phyloP scores from a whole-genome alignment of 768 basidiomycete species.

The Termitomyces sp. region DNA sequence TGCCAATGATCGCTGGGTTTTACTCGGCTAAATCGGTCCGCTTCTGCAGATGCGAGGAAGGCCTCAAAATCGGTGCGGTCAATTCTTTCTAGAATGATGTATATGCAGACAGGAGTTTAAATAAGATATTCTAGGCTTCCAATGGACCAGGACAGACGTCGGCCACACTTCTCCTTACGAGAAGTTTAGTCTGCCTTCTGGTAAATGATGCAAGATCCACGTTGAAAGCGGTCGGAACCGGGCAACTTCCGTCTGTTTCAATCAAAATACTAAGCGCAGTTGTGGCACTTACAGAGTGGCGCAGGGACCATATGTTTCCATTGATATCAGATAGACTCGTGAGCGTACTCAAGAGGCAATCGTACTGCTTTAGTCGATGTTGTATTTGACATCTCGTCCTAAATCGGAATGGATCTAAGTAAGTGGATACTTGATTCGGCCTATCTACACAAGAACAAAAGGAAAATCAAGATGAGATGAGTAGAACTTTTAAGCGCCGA shows the following conservation, averaged over 20 bases:
- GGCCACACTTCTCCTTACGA: background rate
- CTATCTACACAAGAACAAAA: background rate
- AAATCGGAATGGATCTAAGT: too few relatives aligned
- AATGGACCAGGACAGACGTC: background rate
- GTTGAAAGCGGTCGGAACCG: too few relatives aligned
- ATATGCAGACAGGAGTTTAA: background rate
- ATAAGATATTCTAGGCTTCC: background rate
- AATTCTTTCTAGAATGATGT: constrained; percentile 12
- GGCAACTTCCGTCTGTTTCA: background rate
- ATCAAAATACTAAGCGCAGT: constrained; percentile 13
- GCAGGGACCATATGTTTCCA: background rate
- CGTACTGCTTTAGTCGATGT: background rate
- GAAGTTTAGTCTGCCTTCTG: background rate
- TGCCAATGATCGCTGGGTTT: constrained; percentile 19
- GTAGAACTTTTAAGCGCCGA: background rate
- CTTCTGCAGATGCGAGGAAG: constrained; percentile 24
- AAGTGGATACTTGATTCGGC: background rate
- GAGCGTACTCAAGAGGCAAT: constrained; percentile 9
- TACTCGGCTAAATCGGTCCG: constrained; percentile 12
- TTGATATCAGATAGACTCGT: constrained; percentile 8
- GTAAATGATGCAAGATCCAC: background rate
- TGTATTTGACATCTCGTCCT: background rate
- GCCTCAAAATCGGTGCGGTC: constrained; percentile 24
- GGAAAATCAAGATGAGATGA: too few relatives aligned
- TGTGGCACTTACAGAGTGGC: constrained; percentile 7